Evolutionary conservation across 2,329 filamentous ascomycete species (phyloP).

Genomic region (Ceratocystis variospora): DNA sequence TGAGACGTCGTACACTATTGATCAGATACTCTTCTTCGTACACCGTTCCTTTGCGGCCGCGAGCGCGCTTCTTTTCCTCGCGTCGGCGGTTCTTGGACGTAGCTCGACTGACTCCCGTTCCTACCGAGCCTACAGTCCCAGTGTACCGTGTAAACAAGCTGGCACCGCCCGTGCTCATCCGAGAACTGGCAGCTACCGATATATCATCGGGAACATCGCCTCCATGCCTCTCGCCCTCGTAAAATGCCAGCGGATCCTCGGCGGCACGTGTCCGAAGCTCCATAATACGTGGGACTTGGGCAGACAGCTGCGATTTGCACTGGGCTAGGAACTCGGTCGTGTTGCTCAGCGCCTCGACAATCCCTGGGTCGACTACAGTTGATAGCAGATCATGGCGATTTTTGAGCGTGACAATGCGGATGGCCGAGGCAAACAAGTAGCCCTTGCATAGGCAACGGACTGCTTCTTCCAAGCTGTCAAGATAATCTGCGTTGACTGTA

Average conservation of each 20-base stretch:
- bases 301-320: conserved; percentile 69
- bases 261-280: conserved; percentile 71
- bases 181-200: conserved; percentile 69
- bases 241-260: conserved; percentile 78
- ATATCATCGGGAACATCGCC: conserved; percentile 83
- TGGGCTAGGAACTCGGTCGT: conserved; percentile 89
- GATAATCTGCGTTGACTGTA: conserved; percentile 67
- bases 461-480: conserved; percentile 55
- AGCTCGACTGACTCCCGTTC: conserved; percentile 59
- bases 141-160: conserved; percentile 90
- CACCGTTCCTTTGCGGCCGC: conserved; percentile 89
- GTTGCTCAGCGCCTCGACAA: conserved; percentile 65
- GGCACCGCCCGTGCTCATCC: conserved; percentile 59
- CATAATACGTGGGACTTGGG: conserved; percentile 72
- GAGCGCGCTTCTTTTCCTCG: conserved; percentile 88
- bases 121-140: conserved; percentile 55
- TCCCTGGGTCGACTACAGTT: conserved; percentile 58
- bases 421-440: conserved; percentile 77
- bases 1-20: conserved; percentile 67
- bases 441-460: conserved; percentile 73
- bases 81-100: conserved; percentile 77
- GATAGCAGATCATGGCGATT: conserved; percentile 48
- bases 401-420: conserved; percentile 56
- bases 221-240: conserved; percentile 56
- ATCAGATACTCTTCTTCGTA: conserved; percentile 97